Base-by-base conservation (phyloP, 352 stramenopile species). In the Pythium oligandrum region DNA sequence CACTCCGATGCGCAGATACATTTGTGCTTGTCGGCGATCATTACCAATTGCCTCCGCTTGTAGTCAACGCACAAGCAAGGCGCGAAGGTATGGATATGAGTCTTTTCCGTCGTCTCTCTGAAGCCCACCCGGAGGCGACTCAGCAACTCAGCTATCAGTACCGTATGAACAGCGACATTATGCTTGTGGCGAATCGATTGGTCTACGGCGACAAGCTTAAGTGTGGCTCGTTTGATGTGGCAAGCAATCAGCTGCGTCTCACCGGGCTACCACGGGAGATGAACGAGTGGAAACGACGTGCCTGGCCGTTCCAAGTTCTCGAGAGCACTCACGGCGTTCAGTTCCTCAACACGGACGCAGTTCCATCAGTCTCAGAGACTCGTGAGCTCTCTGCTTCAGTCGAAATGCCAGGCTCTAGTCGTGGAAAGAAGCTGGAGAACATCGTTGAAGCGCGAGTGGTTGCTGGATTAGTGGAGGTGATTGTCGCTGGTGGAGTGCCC, bases 1-100 rank as follows among this genome's bases (percentile, higher is more conserved):
- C 95, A n/a, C 61, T 99, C 4, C 82, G 91, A 47, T 87, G 79
- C 44, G 96, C 95, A 2, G 83, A 98, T 59, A 90, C 70, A 6
- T 99, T 99, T 78, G 85, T 98, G 32, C 75, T 99, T 0, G 96
- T 99, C 6, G 97, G 97, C 34, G 97, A 99, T 68, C 95, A 98
- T 59, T 96, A 98, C 63, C 97, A 99, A 68, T 76, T 99, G 9
- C 94, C 96, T n/a, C 97, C 97, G 31, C 70, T 99, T 0, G 95
- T 99, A 1, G 71, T 75, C 38, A 98, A 83, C 51, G 50, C 86
- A 30, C 77, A 96, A 57, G 96, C 96, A 38, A 72, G 78, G 30
- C 71, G 80, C 52, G 82, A 83, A 58, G 90, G 91, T 9, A 86
- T 96, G 75, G 80, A 91, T 51, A 68, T 91, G 8, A 93, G 80